Evolutionary conservation across 805 yeast species (phyloP).

Genomic region (Pichia scutulata): DNA sequence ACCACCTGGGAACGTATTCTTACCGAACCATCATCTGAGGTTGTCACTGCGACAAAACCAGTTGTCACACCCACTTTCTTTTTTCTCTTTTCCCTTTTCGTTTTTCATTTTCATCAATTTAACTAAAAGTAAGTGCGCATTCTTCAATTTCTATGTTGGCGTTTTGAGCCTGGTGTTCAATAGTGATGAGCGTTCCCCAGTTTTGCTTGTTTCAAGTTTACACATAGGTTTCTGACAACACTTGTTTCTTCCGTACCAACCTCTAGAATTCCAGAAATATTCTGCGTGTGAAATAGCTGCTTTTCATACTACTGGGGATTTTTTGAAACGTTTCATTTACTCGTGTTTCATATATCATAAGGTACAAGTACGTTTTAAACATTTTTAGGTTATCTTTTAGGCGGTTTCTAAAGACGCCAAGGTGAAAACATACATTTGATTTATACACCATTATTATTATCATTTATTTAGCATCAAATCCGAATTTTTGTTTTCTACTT

Average conservation of each 20-base stretch:
- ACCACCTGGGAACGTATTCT: not conserved
- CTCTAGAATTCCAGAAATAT: too few species aligned
- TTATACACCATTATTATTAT: too few species aligned
- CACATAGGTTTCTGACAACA: not conserved
- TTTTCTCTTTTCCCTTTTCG: too few species aligned
- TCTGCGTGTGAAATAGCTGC: not conserved
- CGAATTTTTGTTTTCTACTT: too few species aligned
- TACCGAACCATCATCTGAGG: not conserved
- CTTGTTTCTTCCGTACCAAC: not conserved
- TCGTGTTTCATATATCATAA: not conserved
- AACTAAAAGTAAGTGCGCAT: not conserved
- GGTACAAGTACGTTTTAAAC: not conserved
- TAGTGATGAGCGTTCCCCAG: not conserved
- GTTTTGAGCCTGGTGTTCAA: not conserved
- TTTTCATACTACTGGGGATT: not conserved
- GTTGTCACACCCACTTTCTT: not conserved
- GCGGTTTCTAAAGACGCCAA: not conserved
- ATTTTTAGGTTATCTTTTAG: too few species aligned
- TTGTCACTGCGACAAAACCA: not conserved
- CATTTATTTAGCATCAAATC: too few species aligned
- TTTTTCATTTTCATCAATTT: too few species aligned
- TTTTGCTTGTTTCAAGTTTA: too few species aligned
- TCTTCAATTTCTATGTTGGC: not conserved
- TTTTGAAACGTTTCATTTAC: not conserved
- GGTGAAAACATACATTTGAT: not conserved